A percentile compares a stretch with the other conserved stretches of the same genome.
Evolutionary conservation across 352 stramenopile species (phyloP).

Genomic region (Pythium insidiosum): DNA sequence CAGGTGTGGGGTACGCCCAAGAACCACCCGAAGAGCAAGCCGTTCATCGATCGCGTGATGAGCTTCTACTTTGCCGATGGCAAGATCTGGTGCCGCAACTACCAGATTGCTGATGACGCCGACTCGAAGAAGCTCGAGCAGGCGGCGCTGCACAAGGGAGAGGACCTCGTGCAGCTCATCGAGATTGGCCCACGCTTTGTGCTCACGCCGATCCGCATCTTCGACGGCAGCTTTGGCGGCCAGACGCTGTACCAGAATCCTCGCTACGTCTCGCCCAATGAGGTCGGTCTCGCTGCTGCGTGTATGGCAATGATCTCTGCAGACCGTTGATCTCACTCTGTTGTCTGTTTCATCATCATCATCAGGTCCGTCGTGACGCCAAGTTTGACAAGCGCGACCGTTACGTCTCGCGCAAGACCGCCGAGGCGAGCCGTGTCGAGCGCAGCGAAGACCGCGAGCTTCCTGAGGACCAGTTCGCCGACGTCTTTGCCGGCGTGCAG

Average conservation of each 20-base stretch:
- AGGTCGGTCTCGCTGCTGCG: conserved; percentile 32
- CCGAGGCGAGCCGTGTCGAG: conserved; percentile 73
- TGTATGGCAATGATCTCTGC: not conserved
- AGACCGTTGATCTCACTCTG: not conserved
- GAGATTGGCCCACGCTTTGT: conserved; percentile 99
- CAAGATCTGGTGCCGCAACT: conserved; percentile 99
- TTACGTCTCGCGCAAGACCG: conserved; percentile 89
- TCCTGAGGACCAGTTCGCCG: conserved; percentile 79
- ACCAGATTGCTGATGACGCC: conserved; percentile 86
- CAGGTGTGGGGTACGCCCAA: conserved; percentile 94
- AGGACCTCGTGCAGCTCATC: conserved; percentile 93
- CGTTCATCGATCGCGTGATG: conserved; percentile 99
- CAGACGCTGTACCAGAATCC: conserved; percentile 98
- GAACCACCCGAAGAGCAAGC: conserved; percentile 99
- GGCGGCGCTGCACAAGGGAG: conserved; percentile 71
- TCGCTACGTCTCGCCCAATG: conserved; percentile 97
- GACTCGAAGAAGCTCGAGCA: conserved; percentile 90
- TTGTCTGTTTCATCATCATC: not conserved
- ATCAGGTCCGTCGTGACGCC: conserved; percentile 56
- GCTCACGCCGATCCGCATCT: conserved; percentile 98
- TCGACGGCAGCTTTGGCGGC: conserved; percentile 97
- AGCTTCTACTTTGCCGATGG: conserved; percentile 92
- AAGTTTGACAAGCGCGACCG: conserved; percentile 91
- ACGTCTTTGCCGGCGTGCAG: conserved; percentile 66
- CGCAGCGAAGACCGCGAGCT: conserved; percentile 54